A percentile compares a stretch with the other conserved stretches of the same genome.
Conservation (phyloP, 108 stramenopile genomes). For the Nannochloropsis gaditana region DNA sequence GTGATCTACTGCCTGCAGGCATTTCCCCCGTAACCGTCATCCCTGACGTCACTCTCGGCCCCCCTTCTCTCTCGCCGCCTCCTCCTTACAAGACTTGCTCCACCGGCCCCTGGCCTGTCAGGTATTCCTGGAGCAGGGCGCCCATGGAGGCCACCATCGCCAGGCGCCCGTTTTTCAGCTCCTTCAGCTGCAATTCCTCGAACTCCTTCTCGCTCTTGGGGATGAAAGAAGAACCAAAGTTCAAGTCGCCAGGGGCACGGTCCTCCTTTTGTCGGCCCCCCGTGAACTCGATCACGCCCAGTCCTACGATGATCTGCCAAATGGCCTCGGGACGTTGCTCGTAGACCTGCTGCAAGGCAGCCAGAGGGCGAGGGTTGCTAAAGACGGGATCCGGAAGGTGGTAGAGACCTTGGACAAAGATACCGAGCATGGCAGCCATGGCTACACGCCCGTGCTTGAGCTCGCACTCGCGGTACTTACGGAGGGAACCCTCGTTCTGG, state of each 20-base stretch:
- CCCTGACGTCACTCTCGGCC: not conserved
- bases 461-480: conserved; percentile 22
- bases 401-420: conserved; percentile 66
- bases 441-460: conserved; percentile 18
- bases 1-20: no score
- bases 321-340: not conserved
- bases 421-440: conserved; percentile 56
- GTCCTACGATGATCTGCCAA: conserved; percentile 23
- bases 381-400: conserved; percentile 54
- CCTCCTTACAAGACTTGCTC: conserved; percentile 31
- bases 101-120: conserved; percentile 35
- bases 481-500: conserved; percentile 1
- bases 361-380: conserved; percentile 33
- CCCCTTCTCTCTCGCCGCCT: not conserved
- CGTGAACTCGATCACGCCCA: conserved; percentile 42
- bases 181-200: conserved; percentile 65
- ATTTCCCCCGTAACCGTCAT: no score
- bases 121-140: conserved; percentile 43
- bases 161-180: conserved; percentile 87
- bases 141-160: conserved; percentile 91
- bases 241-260: conserved; percentile 77
- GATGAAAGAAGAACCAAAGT: conserved; percentile 71
- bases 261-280: conserved; percentile 47
- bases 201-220: conserved; percentile 59
- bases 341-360: conserved; percentile 32